These are phyloP conservation scores for Saccharum officinarum DNA, from an alignment of 176 grass and related monocot species.

Conservation along the genomic window DNA sequence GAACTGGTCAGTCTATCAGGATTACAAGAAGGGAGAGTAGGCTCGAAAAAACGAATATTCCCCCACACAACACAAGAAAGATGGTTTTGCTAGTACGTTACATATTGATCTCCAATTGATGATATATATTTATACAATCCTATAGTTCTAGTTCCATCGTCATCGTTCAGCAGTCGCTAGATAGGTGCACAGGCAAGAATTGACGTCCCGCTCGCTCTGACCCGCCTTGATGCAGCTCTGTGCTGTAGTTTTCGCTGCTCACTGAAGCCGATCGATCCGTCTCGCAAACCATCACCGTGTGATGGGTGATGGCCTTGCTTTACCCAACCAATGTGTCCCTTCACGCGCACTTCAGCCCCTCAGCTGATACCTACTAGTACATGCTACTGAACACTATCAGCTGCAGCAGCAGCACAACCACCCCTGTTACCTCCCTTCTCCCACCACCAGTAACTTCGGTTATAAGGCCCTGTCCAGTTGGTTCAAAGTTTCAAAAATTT, in stretches of 20 bases:
- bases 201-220: conserved; percentile 3
- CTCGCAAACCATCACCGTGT: background rate
- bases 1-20: background rate
- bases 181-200: background rate
- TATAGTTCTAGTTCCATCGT: background rate
- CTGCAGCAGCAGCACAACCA: background rate
- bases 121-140: background rate
- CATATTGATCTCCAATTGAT: background rate
- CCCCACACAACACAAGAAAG: background rate
- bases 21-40: background rate
- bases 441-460: conserved; percentile 35
- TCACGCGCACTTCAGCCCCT: background rate
- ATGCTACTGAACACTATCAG: background rate
- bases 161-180: background rate
- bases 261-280: background rate
- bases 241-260: conserved; percentile 22
- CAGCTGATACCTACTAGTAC: background rate
- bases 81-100: background rate
- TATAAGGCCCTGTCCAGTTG: too few relatives aligned
- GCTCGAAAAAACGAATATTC: background rate
- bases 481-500: too few relatives aligned
- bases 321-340: conserved; percentile 8
- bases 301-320: background rate
- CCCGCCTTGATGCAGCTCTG: background rate
- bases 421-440: background rate